phyloP scores from a whole-genome alignment of 768 basidiomycete species.

The Suillus spraguei region DNA sequence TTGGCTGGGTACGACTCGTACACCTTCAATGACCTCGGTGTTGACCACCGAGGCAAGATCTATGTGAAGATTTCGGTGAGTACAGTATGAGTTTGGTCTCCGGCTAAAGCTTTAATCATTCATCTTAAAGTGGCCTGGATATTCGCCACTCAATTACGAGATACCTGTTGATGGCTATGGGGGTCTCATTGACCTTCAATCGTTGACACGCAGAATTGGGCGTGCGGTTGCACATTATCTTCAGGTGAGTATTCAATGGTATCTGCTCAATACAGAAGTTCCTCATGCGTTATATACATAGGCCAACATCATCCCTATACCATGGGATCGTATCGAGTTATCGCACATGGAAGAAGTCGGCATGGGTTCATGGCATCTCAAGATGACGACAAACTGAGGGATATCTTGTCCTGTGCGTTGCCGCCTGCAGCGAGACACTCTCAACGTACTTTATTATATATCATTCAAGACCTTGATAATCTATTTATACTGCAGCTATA shows the following conservation, averaged over 20 bases:
- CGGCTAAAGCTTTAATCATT: slow-evolving; percentile 8
- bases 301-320: slow-evolving; percentile 71
- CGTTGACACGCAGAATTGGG: slow-evolving; percentile 67
- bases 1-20: slow-evolving; percentile 67
- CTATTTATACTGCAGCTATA: slow-evolving; percentile 9
- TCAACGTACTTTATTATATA: slow-evolving; percentile 7
- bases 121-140: slow-evolving; percentile 63
- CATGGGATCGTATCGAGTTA: slow-evolving; percentile 68
- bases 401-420: slow-evolving; percentile 1
- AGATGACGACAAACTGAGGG: slow-evolving; percentile 40
- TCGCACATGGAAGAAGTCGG: slow-evolving; percentile 72
- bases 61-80: slow-evolving; percentile 63
- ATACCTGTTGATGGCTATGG: slow-evolving; percentile 71
- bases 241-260: slow-evolving; percentile 47
- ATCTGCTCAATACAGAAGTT: slow-evolving; percentile 5
- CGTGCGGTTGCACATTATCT: slow-evolving; percentile 76
- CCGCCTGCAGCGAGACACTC: neutral
- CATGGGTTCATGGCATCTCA: slow-evolving; percentile 74
- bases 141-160: slow-evolving; percentile 70
- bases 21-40: slow-evolving; percentile 62
- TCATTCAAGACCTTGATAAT: slow-evolving; percentile 6
- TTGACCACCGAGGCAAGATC: slow-evolving; percentile 61
- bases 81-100: slow-evolving; percentile 14
- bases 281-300: slow-evolving; percentile 29
- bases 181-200: slow-evolving; percentile 64